These are phyloP conservation scores for Lentinula sp. DNA, from an alignment of 768 basidiomycete species.

Conservation along the genomic window DNA sequence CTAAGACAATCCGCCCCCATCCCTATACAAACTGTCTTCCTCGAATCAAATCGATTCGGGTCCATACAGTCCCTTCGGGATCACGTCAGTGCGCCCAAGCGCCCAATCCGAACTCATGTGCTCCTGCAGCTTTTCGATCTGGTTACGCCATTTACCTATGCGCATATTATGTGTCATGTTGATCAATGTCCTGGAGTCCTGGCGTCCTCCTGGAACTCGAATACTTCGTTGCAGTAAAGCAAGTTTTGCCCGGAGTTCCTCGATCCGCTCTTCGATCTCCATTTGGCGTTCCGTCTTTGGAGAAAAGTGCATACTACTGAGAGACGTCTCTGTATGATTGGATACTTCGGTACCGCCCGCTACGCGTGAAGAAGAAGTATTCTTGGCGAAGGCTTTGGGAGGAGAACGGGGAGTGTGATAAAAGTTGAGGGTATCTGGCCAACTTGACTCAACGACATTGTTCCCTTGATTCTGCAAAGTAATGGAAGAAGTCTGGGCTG, in stretches of 20 bases:
- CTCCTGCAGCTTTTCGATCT: constrained; percentile 5
- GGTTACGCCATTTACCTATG: neutral
- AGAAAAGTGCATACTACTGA: constrained; percentile 6
- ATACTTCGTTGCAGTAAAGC: neutral
- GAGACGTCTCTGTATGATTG: neutral
- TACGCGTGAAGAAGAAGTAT: neutral
- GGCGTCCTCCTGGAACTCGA: neutral
- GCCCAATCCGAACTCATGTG: constrained; percentile 5
- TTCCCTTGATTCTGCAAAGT: neutral
- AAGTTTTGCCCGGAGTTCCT: constrained; percentile 2
- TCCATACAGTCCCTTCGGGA: neutral
- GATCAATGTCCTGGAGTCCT: constrained; percentile 1
- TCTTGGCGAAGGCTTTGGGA: neutral
- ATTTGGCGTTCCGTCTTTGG: constrained; percentile 7
- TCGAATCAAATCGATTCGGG: too few relatives aligned
- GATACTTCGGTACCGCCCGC: neutral
- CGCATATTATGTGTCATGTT: constrained; percentile 5
- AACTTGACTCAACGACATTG: neutral
- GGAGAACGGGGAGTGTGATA: constrained; percentile 1
- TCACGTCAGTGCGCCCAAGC: neutral
- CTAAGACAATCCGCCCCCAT: too few relatives aligned
- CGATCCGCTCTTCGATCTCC: constrained; percentile 5
- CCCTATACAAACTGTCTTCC: too few relatives aligned
- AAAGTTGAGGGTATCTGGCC: neutral
- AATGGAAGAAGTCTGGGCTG: neutral